Evolutionary conservation across 768 basidiomycete genomes (phyloP).

Genomic region (Xerocomus spinulosus): DNA sequence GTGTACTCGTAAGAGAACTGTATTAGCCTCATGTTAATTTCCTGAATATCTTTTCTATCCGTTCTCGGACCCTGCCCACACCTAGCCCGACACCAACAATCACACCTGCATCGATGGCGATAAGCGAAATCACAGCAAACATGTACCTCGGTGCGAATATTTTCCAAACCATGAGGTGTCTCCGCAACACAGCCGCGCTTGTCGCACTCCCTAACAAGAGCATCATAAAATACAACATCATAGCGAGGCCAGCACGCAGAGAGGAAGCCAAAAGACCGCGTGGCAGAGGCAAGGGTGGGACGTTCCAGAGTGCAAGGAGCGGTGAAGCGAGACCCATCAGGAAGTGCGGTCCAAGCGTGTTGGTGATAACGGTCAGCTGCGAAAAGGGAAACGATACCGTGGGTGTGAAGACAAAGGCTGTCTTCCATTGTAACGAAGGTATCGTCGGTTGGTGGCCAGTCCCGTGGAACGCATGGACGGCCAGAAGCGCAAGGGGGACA

Average conservation of each 20-base stretch:
- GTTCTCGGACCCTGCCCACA: slow-evolving; percentile 16
- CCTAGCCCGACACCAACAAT: slow-evolving; percentile 23
- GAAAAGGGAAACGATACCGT: slow-evolving; percentile 70
- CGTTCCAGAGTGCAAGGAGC: slow-evolving; percentile 79
- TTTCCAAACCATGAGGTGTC: slow-evolving; percentile 99
- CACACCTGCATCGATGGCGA: slow-evolving; percentile 64
- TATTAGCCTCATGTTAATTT: background rate
- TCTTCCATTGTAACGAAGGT: slow-evolving; percentile 92
- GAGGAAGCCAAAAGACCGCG: slow-evolving; percentile 33
- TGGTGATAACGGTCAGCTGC: slow-evolving; percentile 66
- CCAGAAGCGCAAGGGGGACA: slow-evolving; percentile 70
- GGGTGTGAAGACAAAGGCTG: slow-evolving; percentile 77
- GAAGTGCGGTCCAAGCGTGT: slow-evolving; percentile 72
- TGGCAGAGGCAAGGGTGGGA: slow-evolving; percentile 49
- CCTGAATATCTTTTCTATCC: slow-evolving; percentile 22
- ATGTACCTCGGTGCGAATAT: slow-evolving; percentile 96
- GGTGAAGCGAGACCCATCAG: slow-evolving; percentile 64
- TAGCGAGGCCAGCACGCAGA: slow-evolving; percentile 53
- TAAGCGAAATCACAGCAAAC: slow-evolving; percentile 58
- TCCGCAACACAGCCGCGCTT: slow-evolving; percentile 67
- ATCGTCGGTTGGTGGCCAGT: slow-evolving; percentile 93
- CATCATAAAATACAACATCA: slow-evolving; percentile 65
- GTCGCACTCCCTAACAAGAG: slow-evolving; percentile 66
- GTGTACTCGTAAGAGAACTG: too few species aligned
- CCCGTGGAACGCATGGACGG: slow-evolving; percentile 71